These are phyloP conservation scores for Metschnikowia proteae DNA, from an alignment of 805 yeast genomes.

Conservation along the genomic window DNA sequence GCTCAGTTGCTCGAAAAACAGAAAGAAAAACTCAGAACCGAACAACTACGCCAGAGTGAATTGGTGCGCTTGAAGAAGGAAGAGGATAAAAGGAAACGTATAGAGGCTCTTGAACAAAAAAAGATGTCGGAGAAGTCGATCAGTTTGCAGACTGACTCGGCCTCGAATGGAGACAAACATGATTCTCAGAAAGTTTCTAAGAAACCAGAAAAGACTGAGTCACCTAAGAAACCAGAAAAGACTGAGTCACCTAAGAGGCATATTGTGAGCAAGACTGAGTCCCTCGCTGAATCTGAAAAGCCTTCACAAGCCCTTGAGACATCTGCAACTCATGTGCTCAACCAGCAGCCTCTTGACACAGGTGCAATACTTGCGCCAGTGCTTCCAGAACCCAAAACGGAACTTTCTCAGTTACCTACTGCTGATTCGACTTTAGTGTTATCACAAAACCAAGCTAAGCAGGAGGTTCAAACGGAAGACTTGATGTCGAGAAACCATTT, in stretches of 20 bases:
- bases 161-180: constrained; percentile 9
- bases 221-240: not conserved
- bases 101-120: constrained; percentile 29
- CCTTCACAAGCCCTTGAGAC: not conserved
- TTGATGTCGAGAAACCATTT: constrained; percentile 22
- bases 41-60: constrained; percentile 38
- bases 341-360: not conserved
- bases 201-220: not conserved
- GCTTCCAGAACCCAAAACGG: not conserved
- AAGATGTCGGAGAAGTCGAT: constrained; percentile 19
- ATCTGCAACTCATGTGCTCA: not conserved
- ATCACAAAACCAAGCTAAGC: not conserved
- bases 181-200: constrained; percentile 1
- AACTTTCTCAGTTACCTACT: not conserved
- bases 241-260: not conserved
- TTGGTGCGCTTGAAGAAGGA: constrained; percentile 37
- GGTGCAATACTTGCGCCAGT: not conserved
- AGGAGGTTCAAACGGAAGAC: not conserved
- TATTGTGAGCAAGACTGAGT: not conserved
- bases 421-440: not conserved
- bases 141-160: constrained; percentile 19
- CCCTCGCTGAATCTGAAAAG: not conserved
- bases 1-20: constrained; percentile 27
- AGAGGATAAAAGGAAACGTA: constrained; percentile 47
- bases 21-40: constrained; percentile 34